Evolutionary conservation across 768 basidiomycete species (phyloP).

Genomic region (Termitomyces heimii): DNA sequence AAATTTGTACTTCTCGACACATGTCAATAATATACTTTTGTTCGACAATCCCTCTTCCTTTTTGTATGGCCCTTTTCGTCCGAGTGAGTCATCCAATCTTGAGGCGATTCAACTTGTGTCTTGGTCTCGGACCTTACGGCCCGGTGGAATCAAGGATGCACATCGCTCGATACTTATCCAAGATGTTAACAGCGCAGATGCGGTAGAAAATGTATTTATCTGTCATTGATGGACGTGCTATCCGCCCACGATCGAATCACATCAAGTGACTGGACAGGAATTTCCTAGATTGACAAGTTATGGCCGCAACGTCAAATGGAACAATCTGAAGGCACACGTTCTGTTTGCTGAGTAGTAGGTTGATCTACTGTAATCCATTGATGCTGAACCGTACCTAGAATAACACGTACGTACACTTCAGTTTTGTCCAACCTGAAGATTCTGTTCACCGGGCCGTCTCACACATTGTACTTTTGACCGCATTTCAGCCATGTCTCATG

Average conservation of each 20-base stretch:
- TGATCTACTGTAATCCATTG: background rate
- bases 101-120: background rate
- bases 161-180: background rate
- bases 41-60: background rate
- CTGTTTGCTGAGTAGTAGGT: background rate
- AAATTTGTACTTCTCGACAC: too few relatives aligned
- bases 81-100: background rate
- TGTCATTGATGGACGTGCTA: background rate
- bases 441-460: conserved; percentile 10
- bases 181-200: background rate
- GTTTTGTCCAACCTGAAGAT: background rate
- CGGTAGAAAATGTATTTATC: background rate
- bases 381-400: too few relatives aligned
- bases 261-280: background rate
- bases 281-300: background rate
- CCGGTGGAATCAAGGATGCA: background rate
- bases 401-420: background rate
- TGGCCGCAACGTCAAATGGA: background rate
- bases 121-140: background rate
- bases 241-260: background rate
- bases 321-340: background rate
- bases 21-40: too few relatives aligned
- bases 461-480: background rate
- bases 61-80: background rate
- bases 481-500: conserved; percentile 4